Conservation (phyloP, 371 early-diverging fungal species). For the Basidiobolus meristosporus region DNA sequence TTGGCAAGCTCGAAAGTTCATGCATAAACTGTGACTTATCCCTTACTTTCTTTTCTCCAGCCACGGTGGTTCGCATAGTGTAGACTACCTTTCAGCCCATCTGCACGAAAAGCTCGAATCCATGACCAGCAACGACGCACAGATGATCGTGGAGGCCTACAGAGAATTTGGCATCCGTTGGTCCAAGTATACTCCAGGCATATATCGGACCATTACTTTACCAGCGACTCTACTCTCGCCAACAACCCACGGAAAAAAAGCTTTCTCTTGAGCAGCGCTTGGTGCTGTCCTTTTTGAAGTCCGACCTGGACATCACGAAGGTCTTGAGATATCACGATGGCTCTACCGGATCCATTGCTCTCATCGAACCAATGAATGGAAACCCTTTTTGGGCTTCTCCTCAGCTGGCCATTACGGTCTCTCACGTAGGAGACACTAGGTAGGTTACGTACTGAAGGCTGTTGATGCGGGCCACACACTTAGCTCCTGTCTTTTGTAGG, state of each 20-base stretch:
- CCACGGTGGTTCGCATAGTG: slow-evolving; percentile 11
- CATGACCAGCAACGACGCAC: slow-evolving; percentile 6
- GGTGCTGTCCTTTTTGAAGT: slow-evolving; percentile 23
- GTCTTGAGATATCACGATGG: slow-evolving; percentile 21
- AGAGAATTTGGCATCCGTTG: slow-evolving; percentile 6
- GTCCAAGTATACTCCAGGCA: not conserved
- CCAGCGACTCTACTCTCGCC: too few relatives aligned
- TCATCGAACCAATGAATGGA: slow-evolving; percentile 26
- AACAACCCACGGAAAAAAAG: not conserved
- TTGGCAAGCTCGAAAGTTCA: too few relatives aligned
- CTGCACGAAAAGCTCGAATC: slow-evolving; percentile 7
- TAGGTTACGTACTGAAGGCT: not conserved
- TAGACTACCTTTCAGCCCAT: slow-evolving; percentile 9
- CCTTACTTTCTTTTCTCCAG: slow-evolving; percentile 12
- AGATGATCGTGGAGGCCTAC: slow-evolving; percentile 5
- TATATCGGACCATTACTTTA: too few relatives aligned
- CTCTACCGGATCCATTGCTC: slow-evolving; percentile 34
- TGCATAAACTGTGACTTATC: too few relatives aligned
- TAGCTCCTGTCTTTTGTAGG: not conserved
- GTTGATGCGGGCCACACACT: too few relatives aligned
- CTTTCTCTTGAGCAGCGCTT: slow-evolving; percentile 32
- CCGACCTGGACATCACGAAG: slow-evolving; percentile 17
- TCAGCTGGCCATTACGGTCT: slow-evolving; percentile 24
- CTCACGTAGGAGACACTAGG: slow-evolving; percentile 42
- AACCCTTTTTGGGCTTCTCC: slow-evolving; percentile 35